Evolutionary conservation across 2,329 filamentous ascomycete species (phyloP), one percentile per base, ranked within the genome.

Genomic region (Fusarium begoniae): DNA sequence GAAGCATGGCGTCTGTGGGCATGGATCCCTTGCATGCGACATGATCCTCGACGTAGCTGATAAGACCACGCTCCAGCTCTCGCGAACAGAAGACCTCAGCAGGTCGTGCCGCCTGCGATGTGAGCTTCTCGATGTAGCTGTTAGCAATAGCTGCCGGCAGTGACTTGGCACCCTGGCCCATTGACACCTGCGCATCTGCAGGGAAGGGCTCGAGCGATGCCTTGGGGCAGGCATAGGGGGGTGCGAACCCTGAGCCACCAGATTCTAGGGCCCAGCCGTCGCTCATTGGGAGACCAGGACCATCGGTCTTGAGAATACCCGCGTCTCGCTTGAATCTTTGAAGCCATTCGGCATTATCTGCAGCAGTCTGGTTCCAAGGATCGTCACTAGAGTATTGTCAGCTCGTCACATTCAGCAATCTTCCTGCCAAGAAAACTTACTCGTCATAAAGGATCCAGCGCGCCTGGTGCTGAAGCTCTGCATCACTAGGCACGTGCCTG

Each of bases 331-430:
- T 91, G 82, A 92, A 91, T 50, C 89, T 86, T 63, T 86, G 84
- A 18, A 92, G 84, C 90, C 90, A 92, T 79, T 91, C 89, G 2
- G 84, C 85, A 72, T 91, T 91, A 76, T 91, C 90, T 37, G 89
- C 89, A 2, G 88, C 88, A 0, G 90, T 91, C 74, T 90, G 87
- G 78, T 91, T 91, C 87, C 89, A 91, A 6, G 88, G 88, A 74
- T 91, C 90, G 64, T 91, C 90, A 64, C 88, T 90, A 24, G 7
- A 30, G 12, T 9, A 43, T 30, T 65, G 72, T 79, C 70, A 81
- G 75, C 55, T 56, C n/a, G 38, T 40, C 12, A 30, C 22, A 28
- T 50, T 22, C 41, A 17, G 13, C 5, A 35, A 40, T n/a, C 12
- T 38, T 26, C 15, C 37, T 17, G 3, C 18, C 35, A 9, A 47